Conservation (phyloP, 768 basidiomycete species). For the Tylopilus balloui region DNA sequence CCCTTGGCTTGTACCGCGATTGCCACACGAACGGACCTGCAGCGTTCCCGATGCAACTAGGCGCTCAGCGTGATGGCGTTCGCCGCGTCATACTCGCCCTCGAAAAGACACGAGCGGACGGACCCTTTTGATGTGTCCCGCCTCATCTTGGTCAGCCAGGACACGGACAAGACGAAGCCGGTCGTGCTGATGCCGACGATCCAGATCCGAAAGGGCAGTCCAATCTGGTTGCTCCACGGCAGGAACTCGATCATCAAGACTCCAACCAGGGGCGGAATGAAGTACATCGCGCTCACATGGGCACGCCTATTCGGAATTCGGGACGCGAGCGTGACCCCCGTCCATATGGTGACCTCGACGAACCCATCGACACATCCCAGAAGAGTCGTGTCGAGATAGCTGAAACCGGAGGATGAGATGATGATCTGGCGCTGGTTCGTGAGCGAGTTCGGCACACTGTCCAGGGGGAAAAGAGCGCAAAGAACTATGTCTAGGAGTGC, state of each 20-base stretch:
- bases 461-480: constrained; percentile 60
- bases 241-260: constrained; percentile 57
- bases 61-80: constrained; percentile 74
- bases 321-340: constrained; percentile 57
- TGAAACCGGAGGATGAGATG: constrained; percentile 63
- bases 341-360: constrained; percentile 65
- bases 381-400: constrained; percentile 59
- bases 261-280: constrained; percentile 63
- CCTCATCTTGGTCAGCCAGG: constrained; percentile 62
- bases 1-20: constrained; percentile 62
- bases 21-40: constrained; percentile 81
- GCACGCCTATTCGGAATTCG: constrained; percentile 54
- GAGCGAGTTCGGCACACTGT: constrained; percentile 62
- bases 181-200: constrained; percentile 45
- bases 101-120: constrained; percentile 27
- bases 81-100: constrained; percentile 8
- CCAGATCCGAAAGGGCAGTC: constrained; percentile 49
- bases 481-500: constrained; percentile 68
- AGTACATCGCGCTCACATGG: constrained; percentile 57
- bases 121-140: constrained; percentile 70
- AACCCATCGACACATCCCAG: constrained; percentile 63
- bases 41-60: constrained; percentile 63
- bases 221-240: constrained; percentile 62
- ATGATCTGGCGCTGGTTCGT: constrained; percentile 66
- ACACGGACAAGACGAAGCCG: constrained; percentile 55